phyloP scores from a whole-genome alignment of 2,329 filamentous ascomycete species.

The Diplodia seriata region DNA sequence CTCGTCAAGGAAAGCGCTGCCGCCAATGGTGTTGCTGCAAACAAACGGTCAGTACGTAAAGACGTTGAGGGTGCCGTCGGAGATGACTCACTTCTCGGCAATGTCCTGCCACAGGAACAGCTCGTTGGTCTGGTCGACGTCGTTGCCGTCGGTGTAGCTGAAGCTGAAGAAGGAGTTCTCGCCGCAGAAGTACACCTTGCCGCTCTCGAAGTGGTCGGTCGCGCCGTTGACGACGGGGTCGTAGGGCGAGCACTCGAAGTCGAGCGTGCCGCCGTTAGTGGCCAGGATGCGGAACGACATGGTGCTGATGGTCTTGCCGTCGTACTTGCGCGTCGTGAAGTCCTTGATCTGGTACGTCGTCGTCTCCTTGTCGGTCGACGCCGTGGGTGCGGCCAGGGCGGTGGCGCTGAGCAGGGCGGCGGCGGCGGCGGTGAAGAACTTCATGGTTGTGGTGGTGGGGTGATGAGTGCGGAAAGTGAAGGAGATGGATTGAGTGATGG shows the following conservation, averaged over 20 bases:
- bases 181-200: slow-evolving; percentile 20
- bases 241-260: slow-evolving; percentile 23
- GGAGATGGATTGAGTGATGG: neutral
- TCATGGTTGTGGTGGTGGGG: neutral
- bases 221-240: neutral
- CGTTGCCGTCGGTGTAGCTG: slow-evolving; percentile 15
- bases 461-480: neutral
- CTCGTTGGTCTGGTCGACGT: slow-evolving; percentile 5
- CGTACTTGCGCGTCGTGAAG: slow-evolving; percentile 17
- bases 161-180: slow-evolving; percentile 25
- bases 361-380: slow-evolving; percentile 1
- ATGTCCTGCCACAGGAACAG: slow-evolving; percentile 20
- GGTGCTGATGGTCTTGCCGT: slow-evolving; percentile 23
- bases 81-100: neutral
- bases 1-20: neutral
- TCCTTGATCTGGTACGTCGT: slow-evolving; percentile 16
- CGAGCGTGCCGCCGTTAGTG: slow-evolving; percentile 17
- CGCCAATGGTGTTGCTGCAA: too few relatives aligned
- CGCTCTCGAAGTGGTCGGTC: slow-evolving; percentile 3
- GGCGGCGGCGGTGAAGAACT: slow-evolving; percentile 5
- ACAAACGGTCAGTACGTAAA: too few relatives aligned
- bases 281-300: slow-evolving; percentile 25
- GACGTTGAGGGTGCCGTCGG: neutral
- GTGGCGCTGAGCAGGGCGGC: slow-evolving; percentile 1
- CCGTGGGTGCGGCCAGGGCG: neutral